These are phyloP conservation scores for Colletotrichum sp. DNA, from an alignment of 2,329 filamentous ascomycete species.

Conservation along the genomic window DNA sequence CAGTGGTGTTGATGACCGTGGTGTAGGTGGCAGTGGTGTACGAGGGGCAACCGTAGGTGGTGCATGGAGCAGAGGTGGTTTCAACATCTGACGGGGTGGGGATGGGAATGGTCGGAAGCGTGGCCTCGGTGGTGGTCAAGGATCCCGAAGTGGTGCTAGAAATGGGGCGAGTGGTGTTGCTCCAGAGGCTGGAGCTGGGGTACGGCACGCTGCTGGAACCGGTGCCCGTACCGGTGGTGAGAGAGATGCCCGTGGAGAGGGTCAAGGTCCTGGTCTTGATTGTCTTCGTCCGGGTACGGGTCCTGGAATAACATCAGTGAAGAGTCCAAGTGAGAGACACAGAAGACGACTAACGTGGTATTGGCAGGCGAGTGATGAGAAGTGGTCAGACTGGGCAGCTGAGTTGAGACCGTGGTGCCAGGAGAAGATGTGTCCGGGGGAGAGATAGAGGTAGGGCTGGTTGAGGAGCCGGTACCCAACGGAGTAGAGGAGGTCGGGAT, in stretches of 20 bases:
- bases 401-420: neutral
- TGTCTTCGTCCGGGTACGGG: neutral
- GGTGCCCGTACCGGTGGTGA: neutral
- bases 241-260: neutral
- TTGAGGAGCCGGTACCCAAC: neutral
- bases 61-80: neutral
- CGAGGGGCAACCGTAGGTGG: neutral
- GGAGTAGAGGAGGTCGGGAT: neutral
- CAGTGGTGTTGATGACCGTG: constrained; percentile 8
- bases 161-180: neutral
- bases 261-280: neutral
- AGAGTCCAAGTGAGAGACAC: too few relatives aligned
- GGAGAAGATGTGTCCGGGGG: neutral
- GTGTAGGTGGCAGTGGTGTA: constrained; percentile 6
- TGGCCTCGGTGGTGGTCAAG: neutral
- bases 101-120: neutral
- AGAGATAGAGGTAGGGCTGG: neutral
- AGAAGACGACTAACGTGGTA: neutral
- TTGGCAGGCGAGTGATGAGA: neutral
- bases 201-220: neutral
- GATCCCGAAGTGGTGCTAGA: neutral
- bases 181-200: neutral
- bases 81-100: neutral
- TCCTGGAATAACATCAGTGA: neutral
- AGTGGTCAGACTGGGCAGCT: constrained; percentile 7